phyloP scores from a whole-genome alignment of 805 yeast genomes.

The Candida methanosorbosa region DNA sequence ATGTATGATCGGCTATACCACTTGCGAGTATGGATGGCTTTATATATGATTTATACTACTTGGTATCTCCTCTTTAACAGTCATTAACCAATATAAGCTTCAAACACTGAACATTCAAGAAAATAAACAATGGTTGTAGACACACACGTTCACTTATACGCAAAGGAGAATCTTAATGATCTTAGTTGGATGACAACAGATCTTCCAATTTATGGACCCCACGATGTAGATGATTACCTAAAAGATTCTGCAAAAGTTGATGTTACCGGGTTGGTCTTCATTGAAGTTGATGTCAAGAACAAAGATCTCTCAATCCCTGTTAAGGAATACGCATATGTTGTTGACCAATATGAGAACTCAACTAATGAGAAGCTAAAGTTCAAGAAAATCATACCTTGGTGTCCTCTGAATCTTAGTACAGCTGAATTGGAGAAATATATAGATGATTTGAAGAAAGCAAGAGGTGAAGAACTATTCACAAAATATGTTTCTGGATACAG shows the following conservation, averaged over 20 bases:
- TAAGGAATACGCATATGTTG: slow-evolving; percentile 19
- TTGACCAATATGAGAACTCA: slow-evolving; percentile 11
- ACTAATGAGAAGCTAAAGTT: slow-evolving; percentile 4
- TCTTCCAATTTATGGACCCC: slow-evolving; percentile 16
- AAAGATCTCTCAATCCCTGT: slow-evolving; percentile 14
- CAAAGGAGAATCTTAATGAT: slow-evolving; percentile 13
- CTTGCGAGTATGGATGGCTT: too few relatives aligned
- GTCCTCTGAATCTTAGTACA: slow-evolving; percentile 30
- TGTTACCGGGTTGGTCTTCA: slow-evolving; percentile 22
- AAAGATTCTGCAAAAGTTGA: slow-evolving; percentile 4
- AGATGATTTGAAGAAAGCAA: slow-evolving; percentile 6
- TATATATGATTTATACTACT: too few relatives aligned
- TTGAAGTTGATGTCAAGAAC: slow-evolving; percentile 26
- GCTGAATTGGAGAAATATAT: slow-evolving; percentile 11
- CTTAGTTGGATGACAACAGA: slow-evolving; percentile 27
- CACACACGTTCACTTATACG: slow-evolving; percentile 29
- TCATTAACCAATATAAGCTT: too few relatives aligned
- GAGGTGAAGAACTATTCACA: slow-evolving; percentile 4
- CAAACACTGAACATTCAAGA: neutral
- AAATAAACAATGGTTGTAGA: slow-evolving; percentile 13
- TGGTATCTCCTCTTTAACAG: too few relatives aligned
- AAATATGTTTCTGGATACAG: slow-evolving; percentile 30
- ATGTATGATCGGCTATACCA: too few relatives aligned
- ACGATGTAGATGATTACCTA: slow-evolving; percentile 21
- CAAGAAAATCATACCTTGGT: slow-evolving; percentile 33